These are phyloP conservation scores for Pseudopyrenochaeta lycopersici DNA, from an alignment of 2,329 filamentous ascomycete species.

Conservation along the genomic window DNA sequence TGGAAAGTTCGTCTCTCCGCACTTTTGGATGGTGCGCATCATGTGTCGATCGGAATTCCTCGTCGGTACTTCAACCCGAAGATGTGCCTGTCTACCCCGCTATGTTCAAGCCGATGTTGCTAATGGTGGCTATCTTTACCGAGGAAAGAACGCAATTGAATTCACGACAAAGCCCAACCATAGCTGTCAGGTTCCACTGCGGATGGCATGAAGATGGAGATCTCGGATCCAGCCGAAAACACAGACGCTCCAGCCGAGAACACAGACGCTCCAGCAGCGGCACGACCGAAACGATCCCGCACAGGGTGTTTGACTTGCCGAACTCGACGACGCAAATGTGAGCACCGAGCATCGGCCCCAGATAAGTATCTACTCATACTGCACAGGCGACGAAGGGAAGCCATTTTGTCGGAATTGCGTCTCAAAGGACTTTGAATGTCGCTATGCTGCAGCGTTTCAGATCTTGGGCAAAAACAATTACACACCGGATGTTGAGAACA, in stretches of 20 bases:
- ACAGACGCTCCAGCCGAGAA: conserved; percentile 11
- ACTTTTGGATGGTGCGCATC: too few relatives aligned
- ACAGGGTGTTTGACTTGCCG: conserved; percentile 62
- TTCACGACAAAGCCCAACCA: neutral
- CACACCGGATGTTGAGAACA: conserved; percentile 45
- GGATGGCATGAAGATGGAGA: conserved; percentile 14
- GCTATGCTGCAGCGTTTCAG: conserved; percentile 58
- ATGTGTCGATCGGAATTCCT: too few relatives aligned
- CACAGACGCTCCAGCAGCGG: conserved; percentile 10
- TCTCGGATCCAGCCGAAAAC: conserved; percentile 6
- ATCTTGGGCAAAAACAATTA: conserved; percentile 61
- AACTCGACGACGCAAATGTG: conserved; percentile 60
- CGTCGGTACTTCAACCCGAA: too few relatives aligned
- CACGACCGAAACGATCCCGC: conserved; percentile 34
- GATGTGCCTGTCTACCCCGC: conserved; percentile 12
- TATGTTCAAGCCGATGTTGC: neutral
- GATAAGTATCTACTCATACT: neutral
- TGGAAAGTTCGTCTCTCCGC: too few relatives aligned
- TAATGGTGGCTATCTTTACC: conserved; percentile 28
- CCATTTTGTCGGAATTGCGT: conserved; percentile 60
- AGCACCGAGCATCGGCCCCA: conserved; percentile 14
- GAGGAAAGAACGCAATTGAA: conserved; percentile 11
- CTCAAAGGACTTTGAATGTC: conserved; percentile 58
- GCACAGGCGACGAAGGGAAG: conserved; percentile 60
- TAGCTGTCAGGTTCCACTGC: neutral